Base-by-base conservation (phyloP, 1,284 basidiomycete species). In the Naganishia sp. region DNA sequence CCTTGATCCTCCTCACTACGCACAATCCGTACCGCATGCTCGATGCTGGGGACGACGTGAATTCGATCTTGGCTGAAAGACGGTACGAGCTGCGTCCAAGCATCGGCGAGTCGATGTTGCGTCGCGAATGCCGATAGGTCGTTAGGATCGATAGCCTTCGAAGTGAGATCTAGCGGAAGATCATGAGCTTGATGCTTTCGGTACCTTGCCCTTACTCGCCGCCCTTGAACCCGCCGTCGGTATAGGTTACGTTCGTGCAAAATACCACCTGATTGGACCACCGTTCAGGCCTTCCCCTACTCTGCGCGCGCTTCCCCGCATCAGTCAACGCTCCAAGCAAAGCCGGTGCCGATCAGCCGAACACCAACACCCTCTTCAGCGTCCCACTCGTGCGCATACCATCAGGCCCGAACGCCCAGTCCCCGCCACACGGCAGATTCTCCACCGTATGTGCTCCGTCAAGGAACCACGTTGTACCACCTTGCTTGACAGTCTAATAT, bases 401-500 rank as follows among this genome's bases (percentile, higher is more conserved):
- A 25, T 70, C 70, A 6, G 61, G 51, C 18, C 66, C 69, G 71
- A 74, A 77, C 21, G 74, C 77, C 96, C 96, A 99, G 68, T 89
- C 82, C 21, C 90, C 85, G 72, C 94, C 95, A 67, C 87, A 91
- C 52, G 85, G 84, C 35, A 99, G 82, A 73, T 92, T 96, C 76
- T 99, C 96, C 15, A 86, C 81, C 0, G 96, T 99, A 77, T 99
- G 96, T 15, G 95, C 94, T 1, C 96, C 96, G 76, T 99, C 96
- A 28, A 99, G 82, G 77, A 88, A 92, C 93, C 94, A 99, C 67
- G 50, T 7, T 71, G 71, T 13, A 58, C 75, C 1, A 87, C 86
- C 70, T 92, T 89, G 3, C 71, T 35, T 68, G 6, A 96, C 86
- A 1, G 84, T 85, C 79, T 99, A 96, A 77, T 96, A 99, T 49